Base-by-base conservation (phyloP, 257 asterid species). In the Ballota nigra region DNA sequence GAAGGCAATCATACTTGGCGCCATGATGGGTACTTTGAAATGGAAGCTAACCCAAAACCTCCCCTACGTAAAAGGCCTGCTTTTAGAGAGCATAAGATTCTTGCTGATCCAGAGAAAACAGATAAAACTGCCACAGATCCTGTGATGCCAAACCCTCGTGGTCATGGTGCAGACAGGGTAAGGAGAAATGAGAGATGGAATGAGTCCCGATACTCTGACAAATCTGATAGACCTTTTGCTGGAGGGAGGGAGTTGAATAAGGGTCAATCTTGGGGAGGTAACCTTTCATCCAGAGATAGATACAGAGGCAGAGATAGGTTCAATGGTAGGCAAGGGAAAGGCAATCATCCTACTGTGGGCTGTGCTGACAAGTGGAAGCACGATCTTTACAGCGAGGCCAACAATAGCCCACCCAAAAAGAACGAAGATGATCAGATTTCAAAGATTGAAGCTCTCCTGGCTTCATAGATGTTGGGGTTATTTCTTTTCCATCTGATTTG, bases 281-380 rank as follows among this genome's bases (percentile, higher is more conserved):
- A 82, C 72, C 52, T 80, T 64, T 22, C 92, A n/a, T 68, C 89
- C 6, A 69, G 93, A 77, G 92, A 86, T 8, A 24, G 88, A 77
- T 53, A 59, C 3, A 38, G 80, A 69, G 89, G 86, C 62, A 70
- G 93, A 73, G 94, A 88, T 60, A 55, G 88, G 67, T 78, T 84
- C 45, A 20, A 66, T 34, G 77, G 82, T 34, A 76, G 85, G 78
- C 89, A 77, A 77, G 85, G 78, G 77, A 89, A 75, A 75, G 86
- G 78, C 10, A 66, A 82, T 47, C 84, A 63, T 31, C 82, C 86
- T 22, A 72, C 62, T 18, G 85, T 89, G 38, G 89, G 78, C 12
- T 83, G 78, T 79, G 87, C 63, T 74, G 96, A 87, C 60, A 91
- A 89, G 86, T 93, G 98, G 98, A 91, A 91, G 77, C 98, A 93